Base-by-base conservation (phyloP, 306 rosid species). In the Datisca glomerata region DNA sequence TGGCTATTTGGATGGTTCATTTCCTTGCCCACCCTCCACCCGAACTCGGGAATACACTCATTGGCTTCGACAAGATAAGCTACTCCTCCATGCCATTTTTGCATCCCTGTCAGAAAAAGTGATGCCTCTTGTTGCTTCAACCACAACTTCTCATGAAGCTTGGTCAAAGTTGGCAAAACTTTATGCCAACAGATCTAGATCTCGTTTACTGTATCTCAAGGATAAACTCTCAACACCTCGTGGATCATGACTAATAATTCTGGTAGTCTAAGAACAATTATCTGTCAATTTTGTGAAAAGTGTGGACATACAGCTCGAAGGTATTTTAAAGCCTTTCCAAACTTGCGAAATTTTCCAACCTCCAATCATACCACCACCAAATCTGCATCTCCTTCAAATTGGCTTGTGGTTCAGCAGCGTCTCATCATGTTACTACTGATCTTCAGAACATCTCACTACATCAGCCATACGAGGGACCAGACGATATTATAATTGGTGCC, bases 21-120 rank as follows among this genome's bases (percentile, higher is more conserved):
- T 4, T 4, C 4, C 31, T 27, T 27, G 31, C 7, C 31, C 31
- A 4, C 7, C 31, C 4, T 4, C 31, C 4, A 27, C 31, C 31
- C 4, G 4, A 4, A 27, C 31, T 4, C 31, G 7, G 7, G 31
- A 7, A 4, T 4, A 4, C 31, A 27, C 23, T 24, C 34, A 4
- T 45, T 45, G 49, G 49, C 1, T 14, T 4, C 4, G 49, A 12
- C 49, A 45, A 23, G 49, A 23, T 24, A 17, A 45, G 17, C 2
- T 45, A 6, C 8, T 45, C 6, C 49, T 23, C 0, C 34, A 15
- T 23, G 49, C 34, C 20, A 23, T 45, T 7, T 3, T 45, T n/a
- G 33, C 49, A 8, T 45, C 49, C 2, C 1, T 45, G 2, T 23
- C 21, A 1, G 34, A 12, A 1, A 7, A 14, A 1, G 32, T 45